These are phyloP conservation scores for Hortaea werneckii DNA, from an alignment of 2,329 filamentous ascomycete species.

Conservation along the genomic window DNA sequence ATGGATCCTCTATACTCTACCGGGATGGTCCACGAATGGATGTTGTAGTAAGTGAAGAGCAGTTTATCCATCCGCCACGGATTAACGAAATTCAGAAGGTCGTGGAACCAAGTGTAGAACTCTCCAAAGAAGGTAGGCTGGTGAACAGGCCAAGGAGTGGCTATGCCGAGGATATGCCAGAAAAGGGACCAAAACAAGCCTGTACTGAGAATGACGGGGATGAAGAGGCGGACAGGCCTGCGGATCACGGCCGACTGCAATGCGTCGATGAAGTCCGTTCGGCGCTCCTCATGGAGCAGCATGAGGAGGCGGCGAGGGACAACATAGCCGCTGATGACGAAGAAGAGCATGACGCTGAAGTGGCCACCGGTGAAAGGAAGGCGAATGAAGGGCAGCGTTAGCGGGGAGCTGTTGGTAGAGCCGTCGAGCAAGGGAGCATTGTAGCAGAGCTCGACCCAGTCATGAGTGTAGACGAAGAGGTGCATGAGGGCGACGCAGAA, in stretches of 20 bases:
- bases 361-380: slow-evolving; percentile 52
- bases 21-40: slow-evolving; percentile 49
- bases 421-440: slow-evolving; percentile 6
- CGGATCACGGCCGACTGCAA: slow-evolving; percentile 40
- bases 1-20: slow-evolving; percentile 55
- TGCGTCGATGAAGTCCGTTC: slow-evolving; percentile 29
- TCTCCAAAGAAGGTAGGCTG: slow-evolving; percentile 38
- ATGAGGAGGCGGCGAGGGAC: slow-evolving; percentile 33
- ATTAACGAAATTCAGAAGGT: slow-evolving; percentile 60
- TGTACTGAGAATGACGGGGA: slow-evolving; percentile 45
- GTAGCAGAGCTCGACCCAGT: slow-evolving; percentile 32
- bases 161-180: slow-evolving; percentile 45
- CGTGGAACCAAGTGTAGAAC: slow-evolving; percentile 38
- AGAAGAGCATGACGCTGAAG: slow-evolving; percentile 45
- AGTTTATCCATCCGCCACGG: slow-evolving; percentile 41
- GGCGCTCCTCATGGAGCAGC: slow-evolving; percentile 22
- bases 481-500: slow-evolving; percentile 56
- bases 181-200: slow-evolving; percentile 40
- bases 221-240: slow-evolving; percentile 38
- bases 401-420: slow-evolving; percentile 32
- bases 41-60: slow-evolving; percentile 20
- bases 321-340: slow-evolving; percentile 44
- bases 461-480: slow-evolving; percentile 46
- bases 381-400: slow-evolving; percentile 47
- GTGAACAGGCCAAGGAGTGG: slow-evolving; percentile 22